phyloP scores from a whole-genome alignment of 2,329 filamentous ascomycete species.

The Botryotinia convoluta region DNA sequence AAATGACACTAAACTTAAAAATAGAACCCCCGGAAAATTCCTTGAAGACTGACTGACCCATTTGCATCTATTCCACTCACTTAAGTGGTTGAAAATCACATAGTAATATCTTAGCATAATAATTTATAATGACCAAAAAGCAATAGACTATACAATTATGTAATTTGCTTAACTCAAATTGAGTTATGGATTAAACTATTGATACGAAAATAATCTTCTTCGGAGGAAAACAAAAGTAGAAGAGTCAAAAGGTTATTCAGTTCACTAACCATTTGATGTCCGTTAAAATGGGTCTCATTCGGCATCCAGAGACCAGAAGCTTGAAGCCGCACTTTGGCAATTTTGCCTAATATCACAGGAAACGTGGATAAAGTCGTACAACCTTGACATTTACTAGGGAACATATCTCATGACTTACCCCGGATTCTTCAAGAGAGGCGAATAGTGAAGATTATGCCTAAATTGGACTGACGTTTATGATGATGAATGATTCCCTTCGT shows the following conservation, averaged over 20 bases:
- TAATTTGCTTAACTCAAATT: neutral
- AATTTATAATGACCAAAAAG: neutral
- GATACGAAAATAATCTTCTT: neutral
- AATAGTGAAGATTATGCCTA: neutral
- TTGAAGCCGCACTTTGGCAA: neutral
- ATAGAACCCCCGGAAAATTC: neutral
- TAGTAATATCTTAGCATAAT: neutral
- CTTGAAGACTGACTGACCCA: neutral
- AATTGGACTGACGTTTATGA: neutral
- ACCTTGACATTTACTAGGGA: neutral
- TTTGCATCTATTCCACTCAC: neutral
- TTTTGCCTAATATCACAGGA: constrained; percentile 15
- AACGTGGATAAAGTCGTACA: constrained; percentile 15
- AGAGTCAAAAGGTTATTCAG: neutral
- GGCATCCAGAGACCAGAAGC: neutral
- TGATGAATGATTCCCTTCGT: constrained; percentile 8
- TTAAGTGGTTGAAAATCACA: neutral
- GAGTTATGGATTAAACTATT: neutral
- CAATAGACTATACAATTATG: neutral
- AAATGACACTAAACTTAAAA: neutral
- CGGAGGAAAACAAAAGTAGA: neutral
- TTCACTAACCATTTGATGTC: neutral
- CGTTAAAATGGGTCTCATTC: neutral
- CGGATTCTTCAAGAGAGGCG: neutral
- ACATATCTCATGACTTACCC: constrained; percentile 17